These are phyloP conservation scores for Cryptosporidium sp. DNA, from an alignment of 169 alveolate genomes.

Conservation along the genomic window DNA sequence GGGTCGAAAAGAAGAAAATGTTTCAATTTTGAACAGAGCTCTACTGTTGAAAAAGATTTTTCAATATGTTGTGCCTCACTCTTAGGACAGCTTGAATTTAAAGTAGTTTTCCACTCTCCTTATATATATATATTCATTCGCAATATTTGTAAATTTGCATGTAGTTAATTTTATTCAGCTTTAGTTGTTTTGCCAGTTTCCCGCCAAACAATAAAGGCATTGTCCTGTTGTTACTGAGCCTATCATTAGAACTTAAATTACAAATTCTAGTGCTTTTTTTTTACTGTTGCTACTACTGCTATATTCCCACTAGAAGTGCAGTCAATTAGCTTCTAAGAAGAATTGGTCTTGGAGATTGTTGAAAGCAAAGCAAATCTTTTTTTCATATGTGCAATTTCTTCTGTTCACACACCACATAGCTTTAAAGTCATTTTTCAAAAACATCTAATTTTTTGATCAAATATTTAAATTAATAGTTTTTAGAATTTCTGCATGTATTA, in stretches of 20 bases:
- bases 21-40: no score
- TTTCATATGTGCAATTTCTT: no score
- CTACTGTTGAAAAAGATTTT: no score
- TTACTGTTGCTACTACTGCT: not conserved
- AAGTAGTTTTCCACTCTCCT: not conserved
- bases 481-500: not conserved
- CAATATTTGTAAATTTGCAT: not conserved
- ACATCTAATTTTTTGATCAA: no score
- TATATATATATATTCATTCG: no score
- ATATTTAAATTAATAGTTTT: no score
- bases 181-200: not conserved
- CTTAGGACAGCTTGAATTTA: not conserved
- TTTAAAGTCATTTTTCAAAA: no score
- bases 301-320: no score
- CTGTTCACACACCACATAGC: not conserved
- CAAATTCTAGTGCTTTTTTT: not conserved
- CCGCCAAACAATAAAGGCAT: not conserved
- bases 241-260: not conserved
- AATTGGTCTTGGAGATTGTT: not conserved
- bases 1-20: not conserved
- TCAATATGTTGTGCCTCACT: no score
- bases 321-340: not conserved
- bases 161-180: not conserved
- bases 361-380: not conserved
- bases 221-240: not conserved